Evolutionary conservation across 805 yeast genomes (phyloP).

Genomic region (Pichia paraexigua): DNA sequence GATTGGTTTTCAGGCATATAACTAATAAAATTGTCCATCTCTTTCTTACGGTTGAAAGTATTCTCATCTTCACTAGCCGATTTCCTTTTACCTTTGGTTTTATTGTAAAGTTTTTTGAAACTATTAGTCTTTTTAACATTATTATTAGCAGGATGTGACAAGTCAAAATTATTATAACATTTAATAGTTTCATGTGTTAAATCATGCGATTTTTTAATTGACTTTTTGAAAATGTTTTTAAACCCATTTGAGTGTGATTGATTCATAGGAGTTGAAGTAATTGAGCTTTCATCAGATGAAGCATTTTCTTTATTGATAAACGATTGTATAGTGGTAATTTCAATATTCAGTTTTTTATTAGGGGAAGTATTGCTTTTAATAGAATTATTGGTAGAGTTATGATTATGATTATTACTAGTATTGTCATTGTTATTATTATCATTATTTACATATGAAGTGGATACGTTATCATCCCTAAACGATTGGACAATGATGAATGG

Average conservation of each 20-base stretch:
- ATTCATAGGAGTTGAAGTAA: not conserved
- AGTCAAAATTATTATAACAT: not conserved
- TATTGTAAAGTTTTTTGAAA: not conserved
- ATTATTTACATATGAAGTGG: not conserved
- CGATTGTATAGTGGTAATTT: not conserved
- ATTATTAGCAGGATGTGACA: not conserved
- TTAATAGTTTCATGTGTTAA: not conserved
- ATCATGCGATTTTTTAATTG: not conserved
- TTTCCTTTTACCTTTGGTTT: not conserved
- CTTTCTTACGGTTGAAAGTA: not conserved
- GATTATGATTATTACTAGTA: not conserved
- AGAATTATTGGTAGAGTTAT: not conserved
- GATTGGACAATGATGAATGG: conserved; percentile 1
- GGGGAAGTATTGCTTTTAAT: not conserved
- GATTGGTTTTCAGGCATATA: not conserved
- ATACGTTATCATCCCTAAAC: not conserved
- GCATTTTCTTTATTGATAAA: not conserved
- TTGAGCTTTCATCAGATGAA: not conserved
- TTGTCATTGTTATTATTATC: too few species aligned
- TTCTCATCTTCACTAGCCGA: not conserved
- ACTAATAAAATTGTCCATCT: not conserved
- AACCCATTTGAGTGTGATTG: not conserved
- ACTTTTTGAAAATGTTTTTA: not conserved
- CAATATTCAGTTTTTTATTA: not conserved
- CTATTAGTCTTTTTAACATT: not conserved